Conservation (phyloP, 768 basidiomycete species). For the Tricholoma flavovirens region DNA sequence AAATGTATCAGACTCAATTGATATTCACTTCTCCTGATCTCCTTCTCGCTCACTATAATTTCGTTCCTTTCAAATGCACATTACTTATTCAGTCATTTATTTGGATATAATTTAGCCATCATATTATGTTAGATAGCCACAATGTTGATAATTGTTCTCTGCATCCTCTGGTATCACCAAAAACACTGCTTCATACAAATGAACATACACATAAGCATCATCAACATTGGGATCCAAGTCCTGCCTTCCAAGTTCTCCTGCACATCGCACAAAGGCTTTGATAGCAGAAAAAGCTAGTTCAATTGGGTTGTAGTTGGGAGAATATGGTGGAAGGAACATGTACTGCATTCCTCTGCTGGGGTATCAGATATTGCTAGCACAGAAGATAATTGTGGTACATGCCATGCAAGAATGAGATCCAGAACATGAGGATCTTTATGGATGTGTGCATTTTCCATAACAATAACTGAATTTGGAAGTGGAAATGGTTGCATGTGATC, state of each 20-base stretch:
- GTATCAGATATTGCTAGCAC: background rate
- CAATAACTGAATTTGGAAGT: slow-evolving; percentile 8
- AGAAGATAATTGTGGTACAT: background rate
- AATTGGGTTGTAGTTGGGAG: slow-evolving; percentile 34
- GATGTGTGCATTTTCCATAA: slow-evolving; percentile 16
- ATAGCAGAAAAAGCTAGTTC: slow-evolving; percentile 25
- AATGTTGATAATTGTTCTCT: slow-evolving; percentile 15
- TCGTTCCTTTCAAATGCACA: background rate
- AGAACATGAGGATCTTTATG: slow-evolving; percentile 12
- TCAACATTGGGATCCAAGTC: slow-evolving; percentile 9
- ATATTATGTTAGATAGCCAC: slow-evolving; percentile 1
- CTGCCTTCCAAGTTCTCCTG: too few species aligned
- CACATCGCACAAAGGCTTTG: too few species aligned
- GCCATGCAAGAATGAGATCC: slow-evolving; percentile 6
- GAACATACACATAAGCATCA: slow-evolving; percentile 17
- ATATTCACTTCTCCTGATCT: background rate
- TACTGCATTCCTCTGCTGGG: slow-evolving; percentile 15
- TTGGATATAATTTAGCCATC: too few species aligned
- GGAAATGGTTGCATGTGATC: slow-evolving; percentile 12
- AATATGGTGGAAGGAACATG: too few species aligned
- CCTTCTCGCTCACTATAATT: too few species aligned
- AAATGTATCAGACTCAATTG: background rate
- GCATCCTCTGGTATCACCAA: slow-evolving; percentile 14
- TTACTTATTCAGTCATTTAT: too few species aligned
- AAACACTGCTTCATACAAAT: slow-evolving; percentile 16